A percentile compares a stretch with the other conserved stretches of the same genome.
phyloP scores from a whole-genome alignment of 805 yeast species.

The Cyberlindnera veronae region DNA sequence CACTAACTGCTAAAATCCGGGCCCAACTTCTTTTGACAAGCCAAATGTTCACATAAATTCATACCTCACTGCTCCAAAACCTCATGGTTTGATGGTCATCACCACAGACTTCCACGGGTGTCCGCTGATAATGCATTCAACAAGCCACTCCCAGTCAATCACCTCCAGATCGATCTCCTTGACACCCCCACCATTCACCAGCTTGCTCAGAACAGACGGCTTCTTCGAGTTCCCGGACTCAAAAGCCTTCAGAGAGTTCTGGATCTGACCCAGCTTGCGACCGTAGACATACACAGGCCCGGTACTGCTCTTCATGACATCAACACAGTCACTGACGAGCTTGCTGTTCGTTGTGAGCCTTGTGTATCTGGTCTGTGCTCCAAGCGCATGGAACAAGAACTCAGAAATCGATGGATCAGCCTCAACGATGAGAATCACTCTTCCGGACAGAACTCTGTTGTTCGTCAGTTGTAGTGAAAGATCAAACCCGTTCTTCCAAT shows the following conservation, averaged over 20 bases:
- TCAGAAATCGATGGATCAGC: constrained; percentile 31
- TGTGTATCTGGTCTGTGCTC: constrained; percentile 30
- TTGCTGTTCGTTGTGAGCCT: constrained; percentile 9
- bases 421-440: constrained; percentile 20
- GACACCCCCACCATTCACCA: not conserved
- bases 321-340: constrained; percentile 10
- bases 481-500: constrained; percentile 29
- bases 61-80: no score
- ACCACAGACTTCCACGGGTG: constrained; percentile 23
- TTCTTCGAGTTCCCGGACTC: constrained; percentile 5
- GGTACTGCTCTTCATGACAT: not conserved
- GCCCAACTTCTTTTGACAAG: no score
- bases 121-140: constrained; percentile 50
- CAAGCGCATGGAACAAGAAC: constrained; percentile 45
- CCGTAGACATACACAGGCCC: constrained; percentile 12
- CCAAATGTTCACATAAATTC: no score
- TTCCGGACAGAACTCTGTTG: constrained; percentile 28
- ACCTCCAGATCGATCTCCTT: constrained; percentile 21
- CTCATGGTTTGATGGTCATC: not conserved
- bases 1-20: no score
- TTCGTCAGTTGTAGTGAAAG: constrained; percentile 41
- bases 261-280: constrained; percentile 1
- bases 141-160: constrained; percentile 65
- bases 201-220: constrained; percentile 3
- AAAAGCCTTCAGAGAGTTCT: constrained; percentile 4